Evolutionary conservation across 129 eudicot genomes (phyloP), one percentile per base, ranked within the genome.

Genomic region (Apium graveolens): DNA sequence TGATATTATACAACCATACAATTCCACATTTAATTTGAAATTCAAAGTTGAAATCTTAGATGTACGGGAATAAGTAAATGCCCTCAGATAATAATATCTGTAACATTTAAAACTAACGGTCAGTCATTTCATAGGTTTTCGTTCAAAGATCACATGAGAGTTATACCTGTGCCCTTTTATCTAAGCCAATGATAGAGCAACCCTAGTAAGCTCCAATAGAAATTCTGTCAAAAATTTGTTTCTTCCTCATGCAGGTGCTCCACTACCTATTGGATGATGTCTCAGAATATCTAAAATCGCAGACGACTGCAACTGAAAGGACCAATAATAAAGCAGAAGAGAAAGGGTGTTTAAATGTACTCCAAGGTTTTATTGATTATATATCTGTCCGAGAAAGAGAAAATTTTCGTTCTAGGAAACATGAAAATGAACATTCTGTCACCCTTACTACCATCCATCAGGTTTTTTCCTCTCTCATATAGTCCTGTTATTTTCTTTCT

Each of bases 391-490:
- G 98, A 83, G 98, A 95, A 84, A 88, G 88, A 46, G 96, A 91
- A 68, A 91, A 95, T 43, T 95, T 95, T 62, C 98, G 89, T 70
- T 80, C 57, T 27, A 90, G 97, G 83, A 87, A 86, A 75, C 87
- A 86, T 78, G 93, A 95, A 55, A 95, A 95, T 78, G 69, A 87
- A 82, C 87, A 95, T 84, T 88, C 97, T 85, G 96, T 95, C 78
- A 91, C 97, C 82, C 91, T 95, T 37, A 95, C 98, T 45, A 95
- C 98, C 76, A 95, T 95, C 79, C 98, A 95, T 85, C 98, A 95
- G 98, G 98, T 95, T 72, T 68, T 16, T 74, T 48, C 63, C 37
- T 49, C 32, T 34, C 51, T 77, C 71, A 60, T 14, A 42, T 6
- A 20, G 43, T 27, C 35, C 57, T 55, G 42, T 27, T 37, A 14